phyloP scores from a whole-genome alignment of 1,284 basidiomycete species.

The Papiliotrema laurentii region DNA sequence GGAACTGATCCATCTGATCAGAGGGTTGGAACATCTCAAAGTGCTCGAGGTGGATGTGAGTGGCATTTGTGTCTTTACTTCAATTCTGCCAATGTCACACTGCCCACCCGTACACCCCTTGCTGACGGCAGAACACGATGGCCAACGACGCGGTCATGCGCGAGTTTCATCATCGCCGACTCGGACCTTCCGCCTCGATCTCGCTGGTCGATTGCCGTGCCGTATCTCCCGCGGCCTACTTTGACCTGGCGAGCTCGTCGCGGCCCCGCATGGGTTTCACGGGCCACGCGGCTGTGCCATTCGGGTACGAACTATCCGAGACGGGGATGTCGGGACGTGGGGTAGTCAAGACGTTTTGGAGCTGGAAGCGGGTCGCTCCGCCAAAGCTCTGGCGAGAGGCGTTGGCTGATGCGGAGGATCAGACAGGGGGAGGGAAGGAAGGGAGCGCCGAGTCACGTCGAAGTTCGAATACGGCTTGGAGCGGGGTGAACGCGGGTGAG shows the following conservation, averaged over 20 bases:
- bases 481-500: background rate
- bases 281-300: constrained; percentile 56
- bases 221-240: constrained; percentile 56
- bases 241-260: constrained; percentile 51
- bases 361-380: constrained; percentile 72
- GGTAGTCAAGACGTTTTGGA: constrained; percentile 79
- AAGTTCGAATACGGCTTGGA: background rate
- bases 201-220: constrained; percentile 71
- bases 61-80: background rate
- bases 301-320: constrained; percentile 29
- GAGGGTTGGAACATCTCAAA: constrained; percentile 57
- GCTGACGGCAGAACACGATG: constrained; percentile 55
- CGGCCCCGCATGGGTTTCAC: constrained; percentile 69
- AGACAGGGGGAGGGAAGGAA: constrained; percentile 6
- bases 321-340: constrained; percentile 29
- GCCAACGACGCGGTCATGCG: constrained; percentile 61
- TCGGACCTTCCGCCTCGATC: constrained; percentile 46
- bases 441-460: background rate
- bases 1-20: constrained; percentile 62
- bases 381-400: constrained; percentile 25
- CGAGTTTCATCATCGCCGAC: constrained; percentile 60
- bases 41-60: constrained; percentile 65
- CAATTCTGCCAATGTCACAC: background rate
- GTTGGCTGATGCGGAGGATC: too few species aligned
- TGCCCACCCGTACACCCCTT: background rate